Evolutionary conservation across 2,329 filamentous ascomycete species (phyloP).

Genomic region (Endoconidiophora laricicola): DNA sequence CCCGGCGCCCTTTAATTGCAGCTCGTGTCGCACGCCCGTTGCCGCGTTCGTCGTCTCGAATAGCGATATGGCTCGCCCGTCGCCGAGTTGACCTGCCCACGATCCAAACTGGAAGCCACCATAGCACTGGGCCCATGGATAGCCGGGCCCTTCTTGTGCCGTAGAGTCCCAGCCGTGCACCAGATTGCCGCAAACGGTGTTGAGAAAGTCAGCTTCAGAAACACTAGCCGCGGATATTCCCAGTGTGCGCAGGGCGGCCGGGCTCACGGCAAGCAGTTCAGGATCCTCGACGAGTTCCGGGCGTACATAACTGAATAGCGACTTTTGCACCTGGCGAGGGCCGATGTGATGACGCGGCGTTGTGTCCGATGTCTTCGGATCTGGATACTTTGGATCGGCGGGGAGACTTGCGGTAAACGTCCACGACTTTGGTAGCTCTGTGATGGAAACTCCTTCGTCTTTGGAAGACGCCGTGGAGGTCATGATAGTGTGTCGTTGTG

Average conservation of each 20-base stretch:
- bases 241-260: conserved; percentile 63
- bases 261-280: conserved; percentile 68
- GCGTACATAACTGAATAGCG: conserved; percentile 79
- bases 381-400: conserved; percentile 61
- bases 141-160: conserved; percentile 45
- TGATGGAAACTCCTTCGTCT: conserved; percentile 21
- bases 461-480: neutral
- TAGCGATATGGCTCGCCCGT: conserved; percentile 83
- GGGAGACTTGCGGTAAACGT: conserved; percentile 51
- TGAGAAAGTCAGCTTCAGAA: conserved; percentile 54
- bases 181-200: conserved; percentile 66
- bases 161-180: conserved; percentile 63
- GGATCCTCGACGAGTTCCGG: conserved; percentile 56
- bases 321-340: conserved; percentile 69
- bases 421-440: conserved; percentile 48
- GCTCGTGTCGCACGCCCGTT: conserved; percentile 61
- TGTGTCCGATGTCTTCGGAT: conserved; percentile 63
- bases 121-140: conserved; percentile 98
- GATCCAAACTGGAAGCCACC: conserved; percentile 68
- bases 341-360: conserved; percentile 61
- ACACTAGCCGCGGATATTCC: conserved; percentile 55
- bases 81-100: conserved; percentile 92
- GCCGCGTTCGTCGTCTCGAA: conserved; percentile 71
- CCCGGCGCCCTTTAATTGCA: conserved; percentile 90
- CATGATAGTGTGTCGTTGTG: neutral